Base-by-base conservation (phyloP, 2,329 filamentous ascomycete species). In the Aspergillus transmontanensis region DNA sequence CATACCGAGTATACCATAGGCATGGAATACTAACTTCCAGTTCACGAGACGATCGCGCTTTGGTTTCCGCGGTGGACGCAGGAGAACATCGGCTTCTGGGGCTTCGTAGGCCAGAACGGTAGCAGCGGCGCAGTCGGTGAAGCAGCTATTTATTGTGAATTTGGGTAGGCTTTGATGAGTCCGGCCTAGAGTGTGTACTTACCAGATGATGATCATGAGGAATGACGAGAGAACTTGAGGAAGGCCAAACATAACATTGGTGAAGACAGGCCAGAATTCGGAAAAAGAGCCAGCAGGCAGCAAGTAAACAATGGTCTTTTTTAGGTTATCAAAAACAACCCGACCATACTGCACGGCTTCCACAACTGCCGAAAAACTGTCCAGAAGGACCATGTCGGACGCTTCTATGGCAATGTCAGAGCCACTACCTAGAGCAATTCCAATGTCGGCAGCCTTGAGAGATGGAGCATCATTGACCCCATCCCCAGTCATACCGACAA, bases 231-330 rank as follows among this genome's bases (percentile, higher is more conserved):
- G 81, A 55, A 91, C 88, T 72, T 93, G 90, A 0, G 90, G 90
- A 3, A 93, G 81, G 23, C 90, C 90, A 65, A 93, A 90, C 1
- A 87, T 74, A 23, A 93, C 87, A 62, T 89, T 91, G 1, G 88
- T 90, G 76, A 93, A 85, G 50, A 93, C 87, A 0, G 90, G 90
- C 90, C 88, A 86, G 76, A 93, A 90, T 73, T 93, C 90, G 58
- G 86, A 87, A 74, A 91, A 93, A n/a, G 82, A 86, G 2, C 90
- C 90, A 0, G 90, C 90, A 0, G 90, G 90, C 0, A 93, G 82
- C 2, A 93, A 81, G 71, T 93, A 93, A n/a, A 87, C 86, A 64
- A 92, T 87, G 0, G 86, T 89, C 82, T 94, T 93, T 75, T 91
- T 90, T 57, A 93, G 78, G 69, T 93, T 93, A 75, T 93, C 89